These are phyloP conservation scores for Bombardia bombarda DNA, from an alignment of 495 filamentous ascomycete genomes.

Conservation along the genomic window DNA sequence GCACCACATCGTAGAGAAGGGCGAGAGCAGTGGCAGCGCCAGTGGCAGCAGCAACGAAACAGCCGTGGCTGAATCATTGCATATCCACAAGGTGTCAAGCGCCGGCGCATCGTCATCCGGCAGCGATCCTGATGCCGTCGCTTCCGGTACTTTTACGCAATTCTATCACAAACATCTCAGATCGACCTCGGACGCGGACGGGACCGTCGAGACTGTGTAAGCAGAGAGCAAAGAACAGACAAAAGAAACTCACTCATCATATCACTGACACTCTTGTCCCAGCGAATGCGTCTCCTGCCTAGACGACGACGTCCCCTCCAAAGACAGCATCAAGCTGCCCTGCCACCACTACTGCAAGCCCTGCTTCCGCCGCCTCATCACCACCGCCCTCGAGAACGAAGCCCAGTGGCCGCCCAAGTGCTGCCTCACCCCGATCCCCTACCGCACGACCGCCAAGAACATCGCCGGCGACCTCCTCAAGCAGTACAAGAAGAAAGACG, in stretches of 20 bases:
- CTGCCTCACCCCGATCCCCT: slow-evolving; percentile 32
- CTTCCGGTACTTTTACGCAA: too few relatives aligned
- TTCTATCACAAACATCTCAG: too few relatives aligned
- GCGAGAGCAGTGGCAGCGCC: slow-evolving; percentile 3
- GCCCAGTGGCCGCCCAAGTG: slow-evolving; percentile 40
- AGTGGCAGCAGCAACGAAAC: slow-evolving; percentile 13
- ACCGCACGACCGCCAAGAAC: slow-evolving; percentile 21
- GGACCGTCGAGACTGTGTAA: slow-evolving; percentile 2
- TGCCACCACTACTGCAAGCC: slow-evolving; percentile 34
- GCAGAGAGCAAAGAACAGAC: neutral
- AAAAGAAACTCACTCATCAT: too few relatives aligned
- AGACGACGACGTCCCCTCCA: slow-evolving; percentile 24
- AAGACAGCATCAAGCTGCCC: slow-evolving; percentile 22
- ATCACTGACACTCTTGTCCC: too few relatives aligned
- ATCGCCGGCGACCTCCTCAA: slow-evolving; percentile 10
- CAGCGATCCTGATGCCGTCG: too few relatives aligned
- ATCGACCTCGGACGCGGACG: too few relatives aligned
- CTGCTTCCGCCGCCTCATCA: slow-evolving; percentile 35
- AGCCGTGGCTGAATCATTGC: too few relatives aligned
- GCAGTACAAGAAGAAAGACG: slow-evolving; percentile 20
- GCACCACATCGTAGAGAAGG: slow-evolving; percentile 4
- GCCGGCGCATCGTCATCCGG: too few relatives aligned
- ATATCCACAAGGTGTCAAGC: too few relatives aligned
- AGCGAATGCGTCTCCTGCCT: slow-evolving; percentile 36
- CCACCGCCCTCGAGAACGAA: slow-evolving; percentile 25